Base-by-base conservation (phyloP, 1,284 basidiomycete genomes). In the Phellopilus nigrolimitatus region DNA sequence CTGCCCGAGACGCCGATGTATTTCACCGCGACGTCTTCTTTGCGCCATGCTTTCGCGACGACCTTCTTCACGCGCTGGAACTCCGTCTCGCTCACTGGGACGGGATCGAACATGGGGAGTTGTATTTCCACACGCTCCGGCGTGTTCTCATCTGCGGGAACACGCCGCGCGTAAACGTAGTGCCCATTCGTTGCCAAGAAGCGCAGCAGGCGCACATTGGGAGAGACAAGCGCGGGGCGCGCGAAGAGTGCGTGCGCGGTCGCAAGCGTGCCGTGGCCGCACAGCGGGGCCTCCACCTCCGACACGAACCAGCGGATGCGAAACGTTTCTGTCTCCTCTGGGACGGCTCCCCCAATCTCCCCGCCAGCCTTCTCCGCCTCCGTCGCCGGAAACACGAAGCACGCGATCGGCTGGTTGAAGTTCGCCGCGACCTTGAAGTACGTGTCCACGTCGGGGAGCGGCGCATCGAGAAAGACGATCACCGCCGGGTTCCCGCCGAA, bases 401-500 rank as follows among this genome's bases (percentile, higher is more conserved):
- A 64, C 1, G 69, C 67, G 43, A 79, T 74, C 0, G 76, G 71
- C 44, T 79, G 72, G 55, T 73, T 73, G 49, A 79, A 65, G 57
- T 72, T 77, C 13, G 57, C 57, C 0, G 74, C 69, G 28, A 78
- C 66, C 15, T 64, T 60, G 25, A 62, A 62, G 4, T 71, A 62
- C 24, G 61, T 49, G n/a, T 65, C 56, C 3, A 58, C 44, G 17
- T 57, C 53, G 3, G 68, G 54, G n/a, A 68, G 58, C 15, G 55
- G 47, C 22, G 59, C 49, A 21, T 64, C 17, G 46, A 75, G 60
- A 57, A 75, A 67, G 34, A 79, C 64, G 40, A 80, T 65, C 3
- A 66, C 70, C 1, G 79, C 79, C 3, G 78, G 78, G 58, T 81
- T 82, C 5, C 80, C 80, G 10, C 68, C 66, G 31, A 68, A 72